A percentile compares a stretch with the other conserved stretches of the same genome.
These are phyloP conservation scores for Avena insularis DNA, from an alignment of 176 grass and related monocot species.

Conservation along the genomic window DNA sequence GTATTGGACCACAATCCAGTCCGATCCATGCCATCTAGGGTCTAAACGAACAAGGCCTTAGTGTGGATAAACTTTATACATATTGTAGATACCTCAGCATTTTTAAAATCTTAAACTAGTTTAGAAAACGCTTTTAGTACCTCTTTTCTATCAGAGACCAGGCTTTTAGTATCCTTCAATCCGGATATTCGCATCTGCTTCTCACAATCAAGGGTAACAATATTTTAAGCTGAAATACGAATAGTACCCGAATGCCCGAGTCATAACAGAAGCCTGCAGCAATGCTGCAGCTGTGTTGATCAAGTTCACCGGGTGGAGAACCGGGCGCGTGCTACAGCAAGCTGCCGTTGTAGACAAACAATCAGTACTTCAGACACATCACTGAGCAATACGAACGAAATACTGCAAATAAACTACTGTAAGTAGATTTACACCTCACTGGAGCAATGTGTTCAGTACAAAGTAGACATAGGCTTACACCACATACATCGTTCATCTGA, in stretches of 20 bases:
- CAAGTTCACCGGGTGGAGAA: conserved; percentile 23
- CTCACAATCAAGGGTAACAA: neutral
- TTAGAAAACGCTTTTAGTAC: no score
- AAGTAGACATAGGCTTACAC: conserved; percentile 27
- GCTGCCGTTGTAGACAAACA: neutral
- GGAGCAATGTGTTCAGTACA: conserved; percentile 25
- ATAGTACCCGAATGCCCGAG: no score
- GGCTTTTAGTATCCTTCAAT: no score
- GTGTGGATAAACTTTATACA: no score
- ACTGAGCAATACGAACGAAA: neutral
- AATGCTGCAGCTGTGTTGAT: neutral
- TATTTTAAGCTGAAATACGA: neutral
- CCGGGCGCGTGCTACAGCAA: neutral
- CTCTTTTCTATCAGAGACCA: no score
- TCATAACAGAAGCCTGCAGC: no score
- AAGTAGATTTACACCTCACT: conserved; percentile 40
- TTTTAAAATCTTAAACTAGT: no score
- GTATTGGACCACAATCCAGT: no score
- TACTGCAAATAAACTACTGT: neutral
- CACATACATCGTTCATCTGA: conserved; percentile 37
- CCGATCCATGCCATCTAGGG: no score
- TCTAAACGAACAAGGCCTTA: no score
- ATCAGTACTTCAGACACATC: conserved; percentile 10
- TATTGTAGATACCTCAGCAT: no score
- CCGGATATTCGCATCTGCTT: neutral